Evolutionary conservation across 140 eudicot species (phyloP).

Genomic region (Bidens hawaiensis): DNA sequence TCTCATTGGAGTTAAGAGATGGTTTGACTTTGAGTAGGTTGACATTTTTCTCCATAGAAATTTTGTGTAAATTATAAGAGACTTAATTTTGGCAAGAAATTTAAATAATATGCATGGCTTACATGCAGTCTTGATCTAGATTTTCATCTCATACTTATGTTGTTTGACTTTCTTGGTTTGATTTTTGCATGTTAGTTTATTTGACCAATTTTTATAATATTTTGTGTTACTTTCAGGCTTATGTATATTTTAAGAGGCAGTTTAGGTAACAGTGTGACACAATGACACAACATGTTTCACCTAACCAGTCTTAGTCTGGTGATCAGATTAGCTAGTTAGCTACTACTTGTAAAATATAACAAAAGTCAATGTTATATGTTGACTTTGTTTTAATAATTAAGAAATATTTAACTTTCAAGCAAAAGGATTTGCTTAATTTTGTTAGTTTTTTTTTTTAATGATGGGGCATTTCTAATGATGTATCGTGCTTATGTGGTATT

Average conservation of each 20-base stretch:
- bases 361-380: conserved; percentile 10
- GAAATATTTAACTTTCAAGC: not conserved
- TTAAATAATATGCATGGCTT: not conserved
- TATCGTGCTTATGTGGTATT: too few relatives aligned
- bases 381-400: not conserved
- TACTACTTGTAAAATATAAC: not conserved
- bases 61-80: conserved; percentile 1
- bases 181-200: not conserved
- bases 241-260: conserved; percentile 3
- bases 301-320: not conserved
- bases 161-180: not conserved
- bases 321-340: not conserved
- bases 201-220: not conserved
- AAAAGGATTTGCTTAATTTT: conserved; percentile 10
- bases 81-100: not conserved
- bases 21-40: conserved; percentile 1
- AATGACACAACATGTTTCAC: conserved; percentile 15
- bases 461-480: too few relatives aligned
- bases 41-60: not conserved
- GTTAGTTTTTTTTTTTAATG: too few relatives aligned
- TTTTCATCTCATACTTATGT: not conserved
- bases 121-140: not conserved
- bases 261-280: too few relatives aligned
- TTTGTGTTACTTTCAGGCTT: not conserved
- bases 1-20: not conserved